These are phyloP conservation scores for Silene uniflora DNA, from an alignment of 148 eudicot genomes.

Conservation along the genomic window DNA sequence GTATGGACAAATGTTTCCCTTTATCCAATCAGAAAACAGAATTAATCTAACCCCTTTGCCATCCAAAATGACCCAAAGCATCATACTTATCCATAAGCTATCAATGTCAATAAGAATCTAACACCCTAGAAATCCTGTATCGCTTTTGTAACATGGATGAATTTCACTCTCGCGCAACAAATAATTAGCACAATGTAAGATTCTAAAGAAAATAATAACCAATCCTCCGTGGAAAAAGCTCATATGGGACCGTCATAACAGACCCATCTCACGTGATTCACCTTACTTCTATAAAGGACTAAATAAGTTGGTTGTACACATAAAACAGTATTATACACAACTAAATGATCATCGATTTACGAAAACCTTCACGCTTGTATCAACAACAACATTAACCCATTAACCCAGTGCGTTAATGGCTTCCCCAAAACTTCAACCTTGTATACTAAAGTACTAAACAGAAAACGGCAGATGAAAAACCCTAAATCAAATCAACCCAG, in stretches of 20 bases:
- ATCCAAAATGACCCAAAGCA: not conserved
- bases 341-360: not conserved
- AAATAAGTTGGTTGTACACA: not conserved
- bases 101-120: not conserved
- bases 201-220: not conserved
- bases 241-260: not conserved
- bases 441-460: not conserved
- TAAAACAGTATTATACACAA: not conserved
- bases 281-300: not conserved
- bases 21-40: not conserved
- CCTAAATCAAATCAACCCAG: not conserved
- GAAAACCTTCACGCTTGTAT: not conserved
- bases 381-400: not conserved
- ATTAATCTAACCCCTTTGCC: not conserved
- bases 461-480: not conserved
- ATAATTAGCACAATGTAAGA: not conserved
- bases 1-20: not conserved
- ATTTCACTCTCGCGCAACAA: not conserved
- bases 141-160: not conserved
- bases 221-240: not conserved
- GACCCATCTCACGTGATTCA: not conserved
- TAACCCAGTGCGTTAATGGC: too few species aligned
- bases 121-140: not conserved
- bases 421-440: too few species aligned
- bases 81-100: not conserved